Evolutionary conservation across 2,329 filamentous ascomycete species (phyloP), one percentile per base, ranked within the genome.

Genomic region (Nothopassalora personata): DNA sequence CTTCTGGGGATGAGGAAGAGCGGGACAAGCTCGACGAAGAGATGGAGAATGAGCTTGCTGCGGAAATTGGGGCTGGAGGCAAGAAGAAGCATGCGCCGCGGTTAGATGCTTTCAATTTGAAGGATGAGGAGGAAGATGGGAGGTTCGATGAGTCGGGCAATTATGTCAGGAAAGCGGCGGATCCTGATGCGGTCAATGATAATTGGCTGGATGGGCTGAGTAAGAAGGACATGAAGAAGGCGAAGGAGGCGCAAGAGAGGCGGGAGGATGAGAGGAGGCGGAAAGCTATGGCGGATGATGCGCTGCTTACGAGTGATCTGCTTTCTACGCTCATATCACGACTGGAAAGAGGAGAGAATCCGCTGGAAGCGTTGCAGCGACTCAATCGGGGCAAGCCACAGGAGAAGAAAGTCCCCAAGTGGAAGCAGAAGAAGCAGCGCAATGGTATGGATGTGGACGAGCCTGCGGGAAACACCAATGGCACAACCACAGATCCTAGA

Each of bases 71-170:
- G 1, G 87, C 90, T 1, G 94, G 94, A 13, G 89, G 89, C 1
- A 88, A 95, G 67, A 97, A 97, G 77, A 89, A 86, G 68, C 91
- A 97, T 73, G 94, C 94, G 1, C 94, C 94, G 1, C 90, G 94
- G 72, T 82, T 99, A 5, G 94, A 97, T 73, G 93, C 93, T 2
- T 99, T 99, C 81, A 97, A 99, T 71, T 89, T 99, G 81, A 86
- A 85, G 60, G 79, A 84, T 11, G 94, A 99, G 74, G 87, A 95
- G 73, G 91, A 97, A 70, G 93, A 97, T 67, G 94, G 94, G 1
- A 83, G 86, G 10, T 99, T 97, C 69, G 94, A 99, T 72, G 89
- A 94, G 67, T 79, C 86, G 1, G 93, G 93, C 9, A 99, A 97
- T 73, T 99, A 86, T 72, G 85, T 99, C 48, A 86, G 94, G 58